Evolutionary conservation across 2,329 filamentous ascomycete genomes (phyloP).

Genomic region (Phaeosphaeriaceae sp.): DNA sequence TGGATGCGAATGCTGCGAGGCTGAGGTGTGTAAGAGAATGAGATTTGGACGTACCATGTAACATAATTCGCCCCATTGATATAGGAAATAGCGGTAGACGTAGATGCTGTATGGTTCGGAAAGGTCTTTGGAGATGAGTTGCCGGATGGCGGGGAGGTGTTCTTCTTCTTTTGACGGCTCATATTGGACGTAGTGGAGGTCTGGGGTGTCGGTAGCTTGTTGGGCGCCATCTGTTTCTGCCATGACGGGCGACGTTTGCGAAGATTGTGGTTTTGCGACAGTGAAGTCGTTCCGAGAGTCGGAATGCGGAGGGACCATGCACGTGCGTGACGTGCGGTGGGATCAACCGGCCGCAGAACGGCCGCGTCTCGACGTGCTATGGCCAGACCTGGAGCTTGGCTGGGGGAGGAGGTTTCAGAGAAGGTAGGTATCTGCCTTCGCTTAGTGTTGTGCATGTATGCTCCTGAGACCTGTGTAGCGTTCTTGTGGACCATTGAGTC

Average conservation of each 20-base stretch:
- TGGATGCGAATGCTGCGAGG: too few relatives aligned
- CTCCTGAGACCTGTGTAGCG: not conserved
- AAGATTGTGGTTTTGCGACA: not conserved
- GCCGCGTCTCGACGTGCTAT: not conserved
- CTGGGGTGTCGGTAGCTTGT: slow-evolving; percentile 27
- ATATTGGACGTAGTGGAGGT: slow-evolving; percentile 66
- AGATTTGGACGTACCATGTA: slow-evolving; percentile 93
- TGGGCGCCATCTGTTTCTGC: slow-evolving; percentile 15
- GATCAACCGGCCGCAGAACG: not conserved
- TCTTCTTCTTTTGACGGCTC: slow-evolving; percentile 64
- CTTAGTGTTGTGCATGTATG: not conserved
- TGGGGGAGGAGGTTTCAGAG: not conserved
- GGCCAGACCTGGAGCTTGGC: not conserved
- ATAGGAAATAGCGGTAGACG: slow-evolving; percentile 97
- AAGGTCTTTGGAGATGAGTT: slow-evolving; percentile 92
- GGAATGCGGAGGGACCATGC: not conserved
- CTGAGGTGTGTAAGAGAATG: too few relatives aligned
- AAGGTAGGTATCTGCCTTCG: not conserved
- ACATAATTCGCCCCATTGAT: slow-evolving; percentile 97
- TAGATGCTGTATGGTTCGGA: slow-evolving; percentile 99
- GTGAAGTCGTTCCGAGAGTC: slow-evolving; percentile 2
- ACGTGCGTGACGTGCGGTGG: not conserved
- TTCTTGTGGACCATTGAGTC: too few relatives aligned
- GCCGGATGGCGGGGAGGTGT: slow-evolving; percentile 85
- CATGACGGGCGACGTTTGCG: slow-evolving; percentile 10